These are phyloP conservation scores for Penicillium cinerascens DNA, from an alignment of 495 filamentous ascomycete genomes.

Conservation along the genomic window DNA sequence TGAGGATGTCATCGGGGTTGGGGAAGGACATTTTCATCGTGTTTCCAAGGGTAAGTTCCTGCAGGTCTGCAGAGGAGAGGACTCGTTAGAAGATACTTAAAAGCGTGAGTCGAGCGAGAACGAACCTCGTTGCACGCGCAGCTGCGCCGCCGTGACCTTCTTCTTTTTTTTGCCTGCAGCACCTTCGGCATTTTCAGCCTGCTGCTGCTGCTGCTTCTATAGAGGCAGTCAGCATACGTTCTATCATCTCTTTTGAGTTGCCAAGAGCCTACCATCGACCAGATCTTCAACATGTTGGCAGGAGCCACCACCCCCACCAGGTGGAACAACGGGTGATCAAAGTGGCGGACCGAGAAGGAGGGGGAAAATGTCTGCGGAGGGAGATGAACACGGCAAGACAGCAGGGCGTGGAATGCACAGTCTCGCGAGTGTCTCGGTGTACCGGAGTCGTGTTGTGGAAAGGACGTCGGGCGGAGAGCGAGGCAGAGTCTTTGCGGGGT, in stretches of 20 bases:
- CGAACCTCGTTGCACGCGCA: conserved; percentile 92
- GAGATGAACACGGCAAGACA: neutral
- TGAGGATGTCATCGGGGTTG: conserved; percentile 93
- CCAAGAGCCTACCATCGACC: conserved; percentile 79
- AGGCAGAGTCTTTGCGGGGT: conserved; percentile 12
- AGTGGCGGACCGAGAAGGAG: neutral
- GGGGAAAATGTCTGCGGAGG: neutral
- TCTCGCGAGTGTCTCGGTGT: neutral
- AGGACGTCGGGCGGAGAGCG: neutral
- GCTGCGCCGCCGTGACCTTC: conserved; percentile 93
- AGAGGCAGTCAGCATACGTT: neutral
- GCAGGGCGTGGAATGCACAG: neutral
- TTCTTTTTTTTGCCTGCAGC: conserved; percentile 82
- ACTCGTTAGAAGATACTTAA: neutral
- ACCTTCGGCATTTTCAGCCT: conserved; percentile 84
- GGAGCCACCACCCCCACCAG: conserved; percentile 23
- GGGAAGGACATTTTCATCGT: conserved; percentile 94
- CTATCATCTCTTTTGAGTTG: neutral
- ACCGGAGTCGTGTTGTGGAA: neutral
- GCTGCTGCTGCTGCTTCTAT: conserved; percentile 87
- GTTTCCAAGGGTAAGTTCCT: conserved; percentile 80
- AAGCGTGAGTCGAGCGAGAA: neutral
- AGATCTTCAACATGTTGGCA: conserved; percentile 94
- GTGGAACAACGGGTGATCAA: conserved; percentile 5
- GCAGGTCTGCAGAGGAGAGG: conserved; percentile 61